Conservation (phyloP, 2,329 filamentous ascomycete genomes). For the Helotiales sp. region DNA sequence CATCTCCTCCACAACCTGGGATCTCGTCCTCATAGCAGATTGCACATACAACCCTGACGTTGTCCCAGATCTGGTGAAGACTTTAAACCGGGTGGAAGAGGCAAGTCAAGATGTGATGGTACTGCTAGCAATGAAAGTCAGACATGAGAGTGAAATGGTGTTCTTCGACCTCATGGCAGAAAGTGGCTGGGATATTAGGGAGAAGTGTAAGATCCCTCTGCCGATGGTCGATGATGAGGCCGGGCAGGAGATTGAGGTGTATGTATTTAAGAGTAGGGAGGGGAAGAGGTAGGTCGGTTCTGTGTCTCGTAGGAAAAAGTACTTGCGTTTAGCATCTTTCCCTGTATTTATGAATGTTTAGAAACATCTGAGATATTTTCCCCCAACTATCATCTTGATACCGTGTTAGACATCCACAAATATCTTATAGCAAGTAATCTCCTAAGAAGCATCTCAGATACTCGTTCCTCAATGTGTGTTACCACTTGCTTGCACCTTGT, state of each 20-base stretch:
- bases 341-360: too few relatives aligned
- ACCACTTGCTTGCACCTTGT: too few relatives aligned
- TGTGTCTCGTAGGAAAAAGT: too few relatives aligned
- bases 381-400: too few relatives aligned
- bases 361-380: too few relatives aligned
- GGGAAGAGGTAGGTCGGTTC: not conserved
- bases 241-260: slow-evolving; percentile 33
- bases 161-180: slow-evolving; percentile 63
- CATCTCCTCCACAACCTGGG: slow-evolving; percentile 42
- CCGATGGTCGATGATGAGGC: slow-evolving; percentile 29
- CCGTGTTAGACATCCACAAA: too few relatives aligned
- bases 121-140: slow-evolving; percentile 66
- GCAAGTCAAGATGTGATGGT: slow-evolving; percentile 19
- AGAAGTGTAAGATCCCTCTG: slow-evolving; percentile 21
- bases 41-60: slow-evolving; percentile 74
- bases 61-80: slow-evolving; percentile 60
- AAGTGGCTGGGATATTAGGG: slow-evolving; percentile 19
- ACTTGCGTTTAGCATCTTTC: too few relatives aligned
- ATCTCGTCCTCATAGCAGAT: slow-evolving; percentile 66
- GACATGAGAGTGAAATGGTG: slow-evolving; percentile 64
- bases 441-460: too few relatives aligned
- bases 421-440: too few relatives aligned
- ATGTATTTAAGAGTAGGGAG: slow-evolving; percentile 22
- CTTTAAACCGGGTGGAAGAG: slow-evolving; percentile 40
- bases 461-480: too few relatives aligned